These are phyloP conservation scores for Backusella morwellensis DNA, from an alignment of 192 early-diverging fungal species.

Conservation along the genomic window DNA sequence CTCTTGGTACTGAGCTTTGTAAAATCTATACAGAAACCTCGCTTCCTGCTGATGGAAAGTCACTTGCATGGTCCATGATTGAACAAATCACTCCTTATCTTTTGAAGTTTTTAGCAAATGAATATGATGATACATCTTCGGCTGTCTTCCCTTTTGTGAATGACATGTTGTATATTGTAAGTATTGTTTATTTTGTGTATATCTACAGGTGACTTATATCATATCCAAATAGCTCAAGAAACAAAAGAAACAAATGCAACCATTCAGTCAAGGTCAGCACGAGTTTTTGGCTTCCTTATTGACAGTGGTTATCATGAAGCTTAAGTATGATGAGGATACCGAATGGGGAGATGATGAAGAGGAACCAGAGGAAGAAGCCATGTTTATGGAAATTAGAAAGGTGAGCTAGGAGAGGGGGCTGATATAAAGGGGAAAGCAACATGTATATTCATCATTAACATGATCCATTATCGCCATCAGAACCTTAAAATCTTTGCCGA, in stretches of 20 bases:
- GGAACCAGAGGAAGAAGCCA: slow-evolving; percentile 69
- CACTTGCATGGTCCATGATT: slow-evolving; percentile 62
- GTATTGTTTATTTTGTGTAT: slow-evolving; percentile 30
- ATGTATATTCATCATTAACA: not conserved
- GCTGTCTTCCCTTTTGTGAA: slow-evolving; percentile 77
- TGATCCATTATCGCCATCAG: slow-evolving; percentile 32
- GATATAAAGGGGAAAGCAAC: no score
- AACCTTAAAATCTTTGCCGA: slow-evolving; percentile 72
- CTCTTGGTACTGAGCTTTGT: slow-evolving; percentile 71
- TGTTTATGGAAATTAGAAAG: slow-evolving; percentile 70
- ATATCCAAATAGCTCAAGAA: slow-evolving; percentile 43
- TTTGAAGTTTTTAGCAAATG: slow-evolving; percentile 75
- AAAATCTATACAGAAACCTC: slow-evolving; percentile 55
- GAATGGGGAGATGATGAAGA: slow-evolving; percentile 69
- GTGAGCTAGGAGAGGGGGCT: slow-evolving; percentile 20
- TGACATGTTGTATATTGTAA: slow-evolving; percentile 65
- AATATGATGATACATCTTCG: slow-evolving; percentile 80
- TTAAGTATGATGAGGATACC: slow-evolving; percentile 89
- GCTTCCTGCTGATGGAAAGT: slow-evolving; percentile 31
- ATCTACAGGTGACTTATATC: slow-evolving; percentile 15
- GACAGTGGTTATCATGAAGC: slow-evolving; percentile 73
- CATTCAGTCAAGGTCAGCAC: slow-evolving; percentile 44
- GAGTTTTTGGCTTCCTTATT: slow-evolving; percentile 57
- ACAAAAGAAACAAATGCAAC: slow-evolving; percentile 49
- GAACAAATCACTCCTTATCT: slow-evolving; percentile 76